Evolutionary conservation across 2,329 filamentous ascomycete species (phyloP).

Genomic region (Chaetomium sp.): DNA sequence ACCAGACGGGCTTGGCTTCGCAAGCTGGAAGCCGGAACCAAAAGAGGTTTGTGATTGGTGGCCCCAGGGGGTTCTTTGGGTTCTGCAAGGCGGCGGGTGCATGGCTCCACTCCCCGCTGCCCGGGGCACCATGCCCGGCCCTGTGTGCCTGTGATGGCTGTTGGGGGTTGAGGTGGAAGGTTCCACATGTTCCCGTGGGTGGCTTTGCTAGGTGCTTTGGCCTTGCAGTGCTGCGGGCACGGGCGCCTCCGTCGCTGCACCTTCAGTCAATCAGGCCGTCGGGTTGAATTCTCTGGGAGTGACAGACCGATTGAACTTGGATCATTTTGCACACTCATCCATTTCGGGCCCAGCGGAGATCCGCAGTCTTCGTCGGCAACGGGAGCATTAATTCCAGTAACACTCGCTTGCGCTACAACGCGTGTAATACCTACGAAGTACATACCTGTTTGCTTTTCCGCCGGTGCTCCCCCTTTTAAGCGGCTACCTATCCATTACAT

Average conservation of each 20-base stretch:
- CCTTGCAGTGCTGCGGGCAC: slow-evolving; percentile 11
- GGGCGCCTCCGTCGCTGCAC: slow-evolving; percentile 6
- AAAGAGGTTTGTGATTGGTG: slow-evolving; percentile 15
- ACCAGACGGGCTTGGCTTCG: slow-evolving; percentile 3
- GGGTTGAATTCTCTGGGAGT: slow-evolving; percentile 12
- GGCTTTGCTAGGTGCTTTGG: background rate
- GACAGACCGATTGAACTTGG: slow-evolving; percentile 14
- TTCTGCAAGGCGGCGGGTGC: slow-evolving; percentile 8
- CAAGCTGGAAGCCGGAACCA: background rate
- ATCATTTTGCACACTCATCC: slow-evolving; percentile 11
- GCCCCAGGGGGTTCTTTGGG: no score
- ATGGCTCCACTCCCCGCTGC: background rate
- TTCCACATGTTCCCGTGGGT: slow-evolving; percentile 8
- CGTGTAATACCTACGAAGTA: background rate
- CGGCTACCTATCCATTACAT: slow-evolving; percentile 4
- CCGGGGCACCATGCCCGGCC: no score
- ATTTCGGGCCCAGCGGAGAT: background rate
- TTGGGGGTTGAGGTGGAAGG: background rate
- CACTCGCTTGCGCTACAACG: background rate
- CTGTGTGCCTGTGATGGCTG: background rate
- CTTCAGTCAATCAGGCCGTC: background rate
- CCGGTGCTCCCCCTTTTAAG: slow-evolving; percentile 12
- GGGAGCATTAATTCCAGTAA: background rate
- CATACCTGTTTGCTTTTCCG: background rate
- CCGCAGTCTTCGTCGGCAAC: background rate